A percentile compares a stretch with the other conserved stretches of the same genome.
These are phyloP conservation scores for Leptographium lundbergii DNA, from an alignment of 2,329 filamentous ascomycete genomes.

Conservation along the genomic window DNA sequence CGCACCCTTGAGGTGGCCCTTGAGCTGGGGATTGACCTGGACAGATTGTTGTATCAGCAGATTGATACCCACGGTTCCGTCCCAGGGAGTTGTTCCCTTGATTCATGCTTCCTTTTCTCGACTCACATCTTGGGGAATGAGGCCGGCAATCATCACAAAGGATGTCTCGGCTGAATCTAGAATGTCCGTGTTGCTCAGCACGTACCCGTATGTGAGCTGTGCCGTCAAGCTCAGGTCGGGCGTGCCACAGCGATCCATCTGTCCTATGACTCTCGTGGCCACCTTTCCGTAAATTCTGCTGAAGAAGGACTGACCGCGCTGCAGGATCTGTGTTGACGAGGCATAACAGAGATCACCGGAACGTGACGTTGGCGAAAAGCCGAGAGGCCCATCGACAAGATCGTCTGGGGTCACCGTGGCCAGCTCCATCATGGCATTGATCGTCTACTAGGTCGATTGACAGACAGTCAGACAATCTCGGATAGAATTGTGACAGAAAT, in stretches of 20 bases:
- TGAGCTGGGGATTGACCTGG: constrained; percentile 38
- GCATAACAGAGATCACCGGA: constrained; percentile 25
- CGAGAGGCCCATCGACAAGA: constrained; percentile 25
- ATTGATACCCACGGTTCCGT: no score
- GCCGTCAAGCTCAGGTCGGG: constrained; percentile 36
- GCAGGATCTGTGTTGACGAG: constrained; percentile 22
- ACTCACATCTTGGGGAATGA: constrained; percentile 38
- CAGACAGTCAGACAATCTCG: neutral
- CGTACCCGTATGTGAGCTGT: constrained; percentile 34
- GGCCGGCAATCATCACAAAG: constrained; percentile 34
- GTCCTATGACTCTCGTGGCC: constrained; percentile 30
- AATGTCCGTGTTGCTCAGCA: constrained; percentile 33
- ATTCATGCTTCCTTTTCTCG: neutral
- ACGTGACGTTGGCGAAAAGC: constrained; percentile 25
- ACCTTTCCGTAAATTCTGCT: constrained; percentile 36
- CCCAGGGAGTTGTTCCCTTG: no score
- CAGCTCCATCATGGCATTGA: constrained; percentile 33
- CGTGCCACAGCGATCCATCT: constrained; percentile 35
- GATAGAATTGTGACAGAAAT: neutral
- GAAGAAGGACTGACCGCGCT: constrained; percentile 34
- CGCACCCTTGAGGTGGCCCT: constrained; percentile 37
- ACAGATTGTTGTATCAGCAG: neutral
- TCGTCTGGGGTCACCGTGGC: constrained; percentile 28
- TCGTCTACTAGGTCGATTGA: constrained; percentile 20
- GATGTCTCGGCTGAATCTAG: constrained; percentile 34